phyloP scores from a whole-genome alignment of 2,329 filamentous ascomycete genomes.

The Neonectria sp. region DNA sequence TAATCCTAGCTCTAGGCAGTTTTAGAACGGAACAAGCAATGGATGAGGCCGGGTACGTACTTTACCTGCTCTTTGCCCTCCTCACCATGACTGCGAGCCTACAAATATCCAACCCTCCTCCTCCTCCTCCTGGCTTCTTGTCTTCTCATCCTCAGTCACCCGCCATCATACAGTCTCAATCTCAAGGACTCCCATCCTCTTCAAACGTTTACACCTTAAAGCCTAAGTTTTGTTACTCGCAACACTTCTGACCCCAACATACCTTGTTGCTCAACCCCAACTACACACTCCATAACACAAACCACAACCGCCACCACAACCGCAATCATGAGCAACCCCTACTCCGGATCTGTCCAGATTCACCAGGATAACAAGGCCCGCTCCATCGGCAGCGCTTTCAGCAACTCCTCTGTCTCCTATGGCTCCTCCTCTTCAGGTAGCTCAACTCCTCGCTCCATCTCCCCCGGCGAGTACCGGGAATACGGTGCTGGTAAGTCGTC shows the following conservation, averaged over 20 bases:
- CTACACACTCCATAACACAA: slow-evolving; percentile 10
- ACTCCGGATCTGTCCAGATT: slow-evolving; percentile 47
- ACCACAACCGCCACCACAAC: slow-evolving; percentile 31
- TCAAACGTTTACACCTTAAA: not conserved
- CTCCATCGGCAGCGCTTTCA: slow-evolving; percentile 48
- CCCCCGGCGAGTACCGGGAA: slow-evolving; percentile 50
- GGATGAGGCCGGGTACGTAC: slow-evolving; percentile 21
- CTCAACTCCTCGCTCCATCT: slow-evolving; percentile 48
- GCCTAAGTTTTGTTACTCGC: slow-evolving; percentile 17
- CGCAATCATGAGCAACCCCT: slow-evolving; percentile 45
- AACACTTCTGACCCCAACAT: slow-evolving; percentile 22
- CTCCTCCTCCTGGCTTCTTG: not conserved
- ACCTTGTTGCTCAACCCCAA: not conserved
- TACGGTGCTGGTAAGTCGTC: slow-evolving; percentile 52
- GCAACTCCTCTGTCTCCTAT: slow-evolving; percentile 48
- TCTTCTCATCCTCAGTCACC: slow-evolving; percentile 20
- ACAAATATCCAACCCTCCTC: slow-evolving; percentile 20
- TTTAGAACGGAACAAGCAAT: not conserved
- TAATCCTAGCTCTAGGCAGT: slow-evolving; percentile 43
- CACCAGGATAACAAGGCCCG: slow-evolving; percentile 51
- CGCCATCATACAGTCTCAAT: not conserved
- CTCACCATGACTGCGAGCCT: slow-evolving; percentile 8
- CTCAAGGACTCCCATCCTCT: not conserved
- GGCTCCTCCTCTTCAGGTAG: slow-evolving; percentile 44
- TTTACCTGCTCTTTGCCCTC: slow-evolving; percentile 1